phyloP scores from a whole-genome alignment of 495 filamentous ascomycete genomes.

The Penicillium cinerascens region DNA sequence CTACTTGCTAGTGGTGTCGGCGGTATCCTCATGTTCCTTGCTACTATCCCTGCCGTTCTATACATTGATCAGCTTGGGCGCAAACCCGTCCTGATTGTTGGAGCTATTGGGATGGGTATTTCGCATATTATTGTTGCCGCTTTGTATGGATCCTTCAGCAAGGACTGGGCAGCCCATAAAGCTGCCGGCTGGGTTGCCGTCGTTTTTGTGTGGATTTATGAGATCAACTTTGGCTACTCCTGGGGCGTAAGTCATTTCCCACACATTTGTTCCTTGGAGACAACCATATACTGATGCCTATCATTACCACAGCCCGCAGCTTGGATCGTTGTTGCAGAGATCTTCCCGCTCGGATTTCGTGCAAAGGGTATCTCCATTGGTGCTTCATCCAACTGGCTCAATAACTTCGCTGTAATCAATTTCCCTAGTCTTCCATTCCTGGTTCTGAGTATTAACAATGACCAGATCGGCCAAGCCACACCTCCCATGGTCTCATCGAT shows the following conservation, averaged over 20 bases:
- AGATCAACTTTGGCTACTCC: slow-evolving; percentile 14
- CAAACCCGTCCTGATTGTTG: slow-evolving; percentile 58
- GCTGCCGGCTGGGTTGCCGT: slow-evolving; percentile 71
- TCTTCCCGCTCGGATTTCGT: slow-evolving; percentile 19
- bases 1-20: slow-evolving; percentile 61
- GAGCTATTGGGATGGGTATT: slow-evolving; percentile 66
- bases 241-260: slow-evolving; percentile 11
- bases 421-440: background rate
- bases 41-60: slow-evolving; percentile 57
- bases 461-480: slow-evolving; percentile 2
- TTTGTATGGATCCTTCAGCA: slow-evolving; percentile 57
- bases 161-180: slow-evolving; percentile 54
- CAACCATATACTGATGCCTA: background rate
- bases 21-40: slow-evolving; percentile 64
- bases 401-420: slow-evolving; percentile 13
- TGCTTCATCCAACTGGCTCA: slow-evolving; percentile 19
- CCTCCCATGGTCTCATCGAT: slow-evolving; percentile 16
- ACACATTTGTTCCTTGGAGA: background rate
- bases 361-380: slow-evolving; percentile 18
- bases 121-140: slow-evolving; percentile 56
- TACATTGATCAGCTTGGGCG: slow-evolving; percentile 65
- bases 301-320: background rate
- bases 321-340: slow-evolving; percentile 49
- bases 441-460: background rate
- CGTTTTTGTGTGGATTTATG: slow-evolving; percentile 70